Evolutionary conservation across 345 rosid species (phyloP).

Genomic region (Acer saccharum): DNA sequence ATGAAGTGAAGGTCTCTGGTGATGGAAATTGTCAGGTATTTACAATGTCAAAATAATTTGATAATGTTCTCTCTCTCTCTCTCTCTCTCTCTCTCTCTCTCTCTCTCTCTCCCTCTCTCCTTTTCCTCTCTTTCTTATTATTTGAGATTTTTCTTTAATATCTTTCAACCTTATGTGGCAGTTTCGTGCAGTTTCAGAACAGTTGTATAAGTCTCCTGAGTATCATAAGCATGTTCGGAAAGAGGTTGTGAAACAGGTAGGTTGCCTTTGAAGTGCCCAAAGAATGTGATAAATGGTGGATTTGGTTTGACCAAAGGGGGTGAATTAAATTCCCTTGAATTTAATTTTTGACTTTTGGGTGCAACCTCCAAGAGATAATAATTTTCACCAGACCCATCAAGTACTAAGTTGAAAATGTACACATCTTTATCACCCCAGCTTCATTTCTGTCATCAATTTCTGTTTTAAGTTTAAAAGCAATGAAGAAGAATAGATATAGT

Average conservation of each 20-base stretch:
- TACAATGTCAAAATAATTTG: slow-evolving; percentile 7
- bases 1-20: slow-evolving; percentile 88
- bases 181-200: slow-evolving; percentile 98
- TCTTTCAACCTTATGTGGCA: slow-evolving; percentile 30
- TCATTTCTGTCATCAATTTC: background rate
- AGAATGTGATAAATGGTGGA: background rate
- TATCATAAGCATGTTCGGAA: slow-evolving; percentile 91
- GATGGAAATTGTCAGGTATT: slow-evolving; percentile 98
- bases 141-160: background rate
- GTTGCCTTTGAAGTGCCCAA: slow-evolving; percentile 18
- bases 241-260: slow-evolving; percentile 87
- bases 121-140: background rate
- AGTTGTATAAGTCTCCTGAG: slow-evolving; percentile 79
- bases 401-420: background rate
- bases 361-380: background rate
- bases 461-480: background rate
- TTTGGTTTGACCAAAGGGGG: background rate
- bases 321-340: background rate
- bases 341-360: background rate
- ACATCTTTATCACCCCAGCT: background rate
- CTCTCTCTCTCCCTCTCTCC: background rate
- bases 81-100: background rate
- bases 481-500: background rate
- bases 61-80: slow-evolving; percentile 17
- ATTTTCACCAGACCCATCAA: background rate